Percentiles rank a stretch among this genome's conserved stretches.
Evolutionary conservation across 306 rosid species (phyloP).

Genomic region (Fragaria nilgerrensis): DNA sequence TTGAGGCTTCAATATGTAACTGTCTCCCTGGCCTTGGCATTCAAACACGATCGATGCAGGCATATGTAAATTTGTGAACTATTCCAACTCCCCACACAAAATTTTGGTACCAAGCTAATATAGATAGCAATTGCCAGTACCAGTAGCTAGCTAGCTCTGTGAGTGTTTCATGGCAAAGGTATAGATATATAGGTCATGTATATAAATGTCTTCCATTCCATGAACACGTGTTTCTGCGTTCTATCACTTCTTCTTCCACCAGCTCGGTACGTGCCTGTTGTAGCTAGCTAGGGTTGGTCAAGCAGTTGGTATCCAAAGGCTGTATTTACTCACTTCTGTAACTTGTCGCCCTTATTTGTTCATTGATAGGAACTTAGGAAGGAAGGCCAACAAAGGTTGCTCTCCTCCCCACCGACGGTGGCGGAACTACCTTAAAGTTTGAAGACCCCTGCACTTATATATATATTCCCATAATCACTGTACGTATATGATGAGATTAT

Average conservation of each 20-base stretch:
- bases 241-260: background rate
- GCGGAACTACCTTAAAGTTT: too few relatives aligned
- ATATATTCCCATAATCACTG: too few relatives aligned
- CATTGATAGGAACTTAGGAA: too few relatives aligned
- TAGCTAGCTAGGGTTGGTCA: background rate
- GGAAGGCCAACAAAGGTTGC: too few relatives aligned
- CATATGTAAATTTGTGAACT: constrained; percentile 5
- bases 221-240: background rate
- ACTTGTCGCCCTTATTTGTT: background rate
- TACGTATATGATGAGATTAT: too few relatives aligned
- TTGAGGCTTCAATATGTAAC: background rate
- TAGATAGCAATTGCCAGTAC: background rate
- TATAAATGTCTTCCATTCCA: background rate
- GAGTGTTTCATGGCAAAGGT: background rate
- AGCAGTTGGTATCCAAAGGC: background rate
- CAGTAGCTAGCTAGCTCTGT: background rate
- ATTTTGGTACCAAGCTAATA: background rate
- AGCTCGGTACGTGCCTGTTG: background rate
- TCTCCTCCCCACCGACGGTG: too few relatives aligned
- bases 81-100: background rate
- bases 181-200: background rate
- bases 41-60: background rate
- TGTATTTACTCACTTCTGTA: background rate
- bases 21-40: constrained; percentile 12
- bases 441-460: too few relatives aligned